These are phyloP conservation scores for Alliaria petiolata DNA, from an alignment of 345 rosid genomes.

Conservation along the genomic window DNA sequence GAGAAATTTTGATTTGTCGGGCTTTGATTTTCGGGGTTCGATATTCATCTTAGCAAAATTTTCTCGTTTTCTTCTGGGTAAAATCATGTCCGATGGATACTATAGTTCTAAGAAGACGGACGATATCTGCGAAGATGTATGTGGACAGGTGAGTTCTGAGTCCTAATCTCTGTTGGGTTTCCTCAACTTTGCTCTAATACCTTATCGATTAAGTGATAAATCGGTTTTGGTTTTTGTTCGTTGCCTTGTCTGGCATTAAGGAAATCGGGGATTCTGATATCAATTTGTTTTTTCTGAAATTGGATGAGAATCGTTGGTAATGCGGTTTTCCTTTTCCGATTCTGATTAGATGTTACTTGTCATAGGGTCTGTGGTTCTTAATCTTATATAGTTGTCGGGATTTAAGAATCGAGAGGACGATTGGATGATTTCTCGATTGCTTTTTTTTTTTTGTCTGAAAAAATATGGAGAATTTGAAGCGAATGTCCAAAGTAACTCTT, in stretches of 20 bases:
- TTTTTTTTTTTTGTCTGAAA: neutral
- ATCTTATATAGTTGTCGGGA: neutral
- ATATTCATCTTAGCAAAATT: neutral
- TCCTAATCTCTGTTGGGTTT: slow-evolving; percentile 8
- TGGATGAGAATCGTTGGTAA: slow-evolving; percentile 5
- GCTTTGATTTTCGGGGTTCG: slow-evolving; percentile 13
- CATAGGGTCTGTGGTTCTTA: neutral
- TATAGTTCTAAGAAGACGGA: slow-evolving; percentile 87
- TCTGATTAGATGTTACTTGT: neutral
- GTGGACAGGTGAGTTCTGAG: slow-evolving; percentile 57
- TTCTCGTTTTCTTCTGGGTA: neutral
- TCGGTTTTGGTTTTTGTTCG: neutral
- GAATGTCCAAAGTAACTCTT: neutral
- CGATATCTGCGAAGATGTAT: slow-evolving; percentile 75
- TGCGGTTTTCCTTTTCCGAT: slow-evolving; percentile 9
- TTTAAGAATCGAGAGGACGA: neutral
- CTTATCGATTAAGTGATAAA: neutral
- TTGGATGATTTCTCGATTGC: neutral
- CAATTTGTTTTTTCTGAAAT: neutral
- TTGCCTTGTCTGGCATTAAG: neutral
- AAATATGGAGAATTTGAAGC: neutral
- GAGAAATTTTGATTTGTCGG: neutral
- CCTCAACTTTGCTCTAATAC: neutral
- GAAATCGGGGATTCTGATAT: slow-evolving; percentile 1
- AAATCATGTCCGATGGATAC: slow-evolving; percentile 69